Evolutionary conservation across 108 stramenopile genomes (phyloP), one percentile per base, ranked within the genome.

Genomic region (Skeletonema tropicum): DNA sequence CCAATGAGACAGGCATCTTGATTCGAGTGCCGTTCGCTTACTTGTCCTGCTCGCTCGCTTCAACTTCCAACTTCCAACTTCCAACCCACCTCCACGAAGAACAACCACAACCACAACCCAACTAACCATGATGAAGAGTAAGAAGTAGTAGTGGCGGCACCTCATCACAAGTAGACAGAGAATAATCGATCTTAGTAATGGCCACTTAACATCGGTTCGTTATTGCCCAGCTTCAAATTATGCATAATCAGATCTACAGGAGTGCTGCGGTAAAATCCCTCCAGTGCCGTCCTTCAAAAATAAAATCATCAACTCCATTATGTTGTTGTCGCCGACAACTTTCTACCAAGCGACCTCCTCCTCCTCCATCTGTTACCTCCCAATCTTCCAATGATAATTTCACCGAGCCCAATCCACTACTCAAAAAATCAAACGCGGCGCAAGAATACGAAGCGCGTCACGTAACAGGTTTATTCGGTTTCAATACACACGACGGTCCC

Each of bases 401-500:
- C 15, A n/a, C 42, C 15, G 52, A 55, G 17, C n/a, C 52, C 52
- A 55, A 23, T 10, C n/a, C 52, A 10, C 52, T 23, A 6, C 52
- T 55, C 6, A 55, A 55, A 25, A 55, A 7, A 55, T 55, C 52
- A 9, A 55, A 55, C 23, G 2, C 2, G 23, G 68, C 76, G 3
- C 76, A 76, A 42, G 68, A n/a, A 33, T 76, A 63, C 48, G 76
- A 76, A 64, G 38, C 64, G 41, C 42, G 39, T 14, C 64, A 65
- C 14, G 11, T 63, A 46, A 57, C 29, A 31, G 55, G 35, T 33
- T 64, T 65, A 6, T 73, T 73, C 38, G 71, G 77, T 6, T 78
- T 78, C 71, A 67, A 65, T 52, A 61, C 57, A 35, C 72, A 68
- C 65, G 72, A 78, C 38, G 72, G 77, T 14, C 71, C 77, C 41